Conservation (phyloP, 805 yeast genomes). For the Millerozyma miso region DNA sequence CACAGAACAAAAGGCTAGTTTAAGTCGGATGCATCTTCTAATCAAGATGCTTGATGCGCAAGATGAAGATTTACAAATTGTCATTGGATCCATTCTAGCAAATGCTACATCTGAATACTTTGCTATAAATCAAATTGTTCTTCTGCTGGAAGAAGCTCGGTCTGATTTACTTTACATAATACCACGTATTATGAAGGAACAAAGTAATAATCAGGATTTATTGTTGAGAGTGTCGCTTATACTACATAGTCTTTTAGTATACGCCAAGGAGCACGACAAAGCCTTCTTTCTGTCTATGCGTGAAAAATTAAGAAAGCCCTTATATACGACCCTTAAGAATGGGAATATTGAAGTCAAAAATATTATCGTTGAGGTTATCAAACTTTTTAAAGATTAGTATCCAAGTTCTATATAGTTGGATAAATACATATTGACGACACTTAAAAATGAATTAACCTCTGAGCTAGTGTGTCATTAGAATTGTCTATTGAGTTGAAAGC, state of each 20-base stretch:
- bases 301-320: constrained; percentile 6
- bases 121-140: constrained; percentile 26
- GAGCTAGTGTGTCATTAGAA: constrained; percentile 33
- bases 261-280: constrained; percentile 4
- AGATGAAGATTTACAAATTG: constrained; percentile 25
- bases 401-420: not conserved
- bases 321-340: constrained; percentile 2
- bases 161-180: constrained; percentile 16
- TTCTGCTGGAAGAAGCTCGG: constrained; percentile 11
- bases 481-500: constrained; percentile 23
- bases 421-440: not conserved
- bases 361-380: constrained; percentile 13
- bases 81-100: constrained; percentile 34
- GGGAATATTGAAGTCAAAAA: constrained; percentile 10
- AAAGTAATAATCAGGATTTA: constrained; percentile 21
- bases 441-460: constrained; percentile 34
- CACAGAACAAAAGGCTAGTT: constrained; percentile 32
- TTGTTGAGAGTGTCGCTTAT: constrained; percentile 23
- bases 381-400: constrained; percentile 5
- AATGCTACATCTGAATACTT: constrained; percentile 38
- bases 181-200: constrained; percentile 19
- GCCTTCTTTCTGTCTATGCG: not conserved
- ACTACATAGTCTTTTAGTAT: constrained; percentile 16
- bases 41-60: constrained; percentile 31
- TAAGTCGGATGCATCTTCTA: constrained; percentile 24